Percentiles rank a stretch among this genome's conserved stretches.
phyloP scores from a whole-genome alignment of 805 yeast genomes.

The Jamesozyma jinghongensis region DNA sequence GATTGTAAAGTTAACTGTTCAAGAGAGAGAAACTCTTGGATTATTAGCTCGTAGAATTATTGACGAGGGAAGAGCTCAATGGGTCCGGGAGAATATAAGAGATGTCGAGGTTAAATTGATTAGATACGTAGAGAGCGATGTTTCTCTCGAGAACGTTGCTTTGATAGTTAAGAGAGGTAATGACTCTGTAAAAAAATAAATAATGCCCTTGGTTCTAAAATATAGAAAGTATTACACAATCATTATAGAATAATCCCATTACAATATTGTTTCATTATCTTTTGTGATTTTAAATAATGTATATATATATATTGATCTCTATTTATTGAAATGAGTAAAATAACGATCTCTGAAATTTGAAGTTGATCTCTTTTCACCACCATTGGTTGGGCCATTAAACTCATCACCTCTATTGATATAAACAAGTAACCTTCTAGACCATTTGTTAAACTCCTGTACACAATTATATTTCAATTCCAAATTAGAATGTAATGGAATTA shows the following conservation, averaged over 20 bases:
- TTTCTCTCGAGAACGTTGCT: conserved; percentile 67
- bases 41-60: conserved; percentile 58
- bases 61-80: conserved; percentile 54
- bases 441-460: conserved; percentile 82
- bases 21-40: conserved; percentile 54
- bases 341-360: conserved; percentile 71
- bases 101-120: conserved; percentile 37
- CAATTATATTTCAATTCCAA: conserved; percentile 63
- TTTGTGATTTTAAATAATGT: neutral
- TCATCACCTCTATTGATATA: conserved; percentile 58
- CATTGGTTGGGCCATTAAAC: conserved; percentile 42
- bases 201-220: too few relatives aligned
- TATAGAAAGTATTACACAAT: too few relatives aligned
- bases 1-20: conserved; percentile 34
- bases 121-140: conserved; percentile 45
- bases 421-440: conserved; percentile 83
- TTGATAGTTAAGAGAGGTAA: conserved; percentile 32
- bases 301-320: neutral
- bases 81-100: conserved; percentile 31
- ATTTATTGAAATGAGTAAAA: conserved; percentile 50
- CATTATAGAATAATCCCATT: too few relatives aligned
- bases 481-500: conserved; percentile 70
- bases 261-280: neutral
- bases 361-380: conserved; percentile 35
- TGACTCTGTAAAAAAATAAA: too few relatives aligned